Evolutionary conservation across 306 rosid genomes (phyloP).

Genomic region (Ormosia emarginata): DNA sequence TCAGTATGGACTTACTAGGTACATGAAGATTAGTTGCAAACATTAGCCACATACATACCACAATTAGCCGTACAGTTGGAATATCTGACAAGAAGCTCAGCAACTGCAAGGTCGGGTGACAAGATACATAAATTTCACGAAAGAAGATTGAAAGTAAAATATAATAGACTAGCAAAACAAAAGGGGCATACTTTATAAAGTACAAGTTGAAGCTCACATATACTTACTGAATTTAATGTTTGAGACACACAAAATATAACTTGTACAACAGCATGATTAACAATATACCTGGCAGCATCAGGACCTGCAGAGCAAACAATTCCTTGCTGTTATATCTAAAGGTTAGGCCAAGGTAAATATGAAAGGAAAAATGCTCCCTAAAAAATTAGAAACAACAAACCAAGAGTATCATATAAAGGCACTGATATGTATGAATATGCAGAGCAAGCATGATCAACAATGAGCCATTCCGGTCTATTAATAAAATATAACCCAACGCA

Average conservation of each 20-base stretch:
- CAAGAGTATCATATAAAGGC: slow-evolving; percentile 97
- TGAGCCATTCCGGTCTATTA: slow-evolving; percentile 96
- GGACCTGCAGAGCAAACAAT: slow-evolving; percentile 65
- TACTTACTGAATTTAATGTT: slow-evolving; percentile 82
- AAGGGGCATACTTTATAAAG: not conserved
- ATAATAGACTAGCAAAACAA: not conserved
- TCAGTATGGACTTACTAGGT: slow-evolving; percentile 12
- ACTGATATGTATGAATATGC: slow-evolving; percentile 92
- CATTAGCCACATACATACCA: slow-evolving; percentile 63
- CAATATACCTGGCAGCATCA: slow-evolving; percentile 88
- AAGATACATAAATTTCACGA: slow-evolving; percentile 20
- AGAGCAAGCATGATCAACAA: slow-evolving; percentile 97
- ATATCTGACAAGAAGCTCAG: slow-evolving; percentile 84
- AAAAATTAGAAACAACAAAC: slow-evolving; percentile 42
- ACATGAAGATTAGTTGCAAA: slow-evolving; percentile 20
- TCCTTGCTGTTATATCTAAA: slow-evolving; percentile 18
- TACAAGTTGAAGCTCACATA: slow-evolving; percentile 3
- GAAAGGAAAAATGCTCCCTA: not conserved
- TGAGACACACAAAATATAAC: slow-evolving; percentile 91
- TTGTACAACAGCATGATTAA: slow-evolving; percentile 73
- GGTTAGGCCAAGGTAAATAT: slow-evolving; percentile 15
- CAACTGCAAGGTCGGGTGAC: slow-evolving; percentile 61
- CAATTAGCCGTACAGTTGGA: slow-evolving; percentile 80
- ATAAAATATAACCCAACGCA: slow-evolving; percentile 83
- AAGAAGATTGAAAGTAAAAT: slow-evolving; percentile 16